Percentiles rank a stretch among this genome's conserved stretches.
These are phyloP conservation scores for Macrophomina tecta DNA, from an alignment of 2,329 filamentous ascomycete genomes.

Conservation along the genomic window DNA sequence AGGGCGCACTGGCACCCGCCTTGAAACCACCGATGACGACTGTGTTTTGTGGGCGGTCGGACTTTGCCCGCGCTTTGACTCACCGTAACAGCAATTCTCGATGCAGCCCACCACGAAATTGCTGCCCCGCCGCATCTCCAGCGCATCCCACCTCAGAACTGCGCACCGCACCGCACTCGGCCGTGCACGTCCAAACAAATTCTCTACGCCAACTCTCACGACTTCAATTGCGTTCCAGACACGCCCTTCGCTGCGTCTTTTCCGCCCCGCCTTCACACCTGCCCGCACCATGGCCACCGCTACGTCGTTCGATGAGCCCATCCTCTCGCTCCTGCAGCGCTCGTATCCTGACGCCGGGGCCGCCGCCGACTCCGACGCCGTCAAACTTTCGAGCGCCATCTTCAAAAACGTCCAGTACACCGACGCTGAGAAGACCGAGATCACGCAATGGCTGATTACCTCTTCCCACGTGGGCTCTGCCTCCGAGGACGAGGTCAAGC, in stretches of 20 bases:
- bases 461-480: constrained; percentile 71
- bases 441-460: constrained; percentile 86
- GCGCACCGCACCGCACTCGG: constrained; percentile 8
- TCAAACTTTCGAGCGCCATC: constrained; percentile 64
- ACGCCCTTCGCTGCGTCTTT: constrained; percentile 41
- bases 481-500: constrained; percentile 63
- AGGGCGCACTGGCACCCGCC: constrained; percentile 1
- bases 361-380: constrained; percentile 43
- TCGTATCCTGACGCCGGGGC: constrained; percentile 46
- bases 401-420: constrained; percentile 74
- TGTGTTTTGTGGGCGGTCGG: constrained; percentile 18
- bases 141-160: constrained; percentile 12
- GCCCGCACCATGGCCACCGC: constrained; percentile 40
- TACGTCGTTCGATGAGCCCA: constrained; percentile 42
- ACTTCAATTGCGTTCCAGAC: constrained; percentile 31
- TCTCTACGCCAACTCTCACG: constrained; percentile 6
- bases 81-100: constrained; percentile 18
- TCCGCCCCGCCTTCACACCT: constrained; percentile 38
- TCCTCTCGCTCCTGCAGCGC: constrained; percentile 43
- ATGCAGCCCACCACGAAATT: constrained; percentile 28
- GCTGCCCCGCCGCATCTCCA: constrained; percentile 22
- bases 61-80: constrained; percentile 28
- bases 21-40: constrained; percentile 24
- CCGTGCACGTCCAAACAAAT: not conserved
- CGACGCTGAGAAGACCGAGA: constrained; percentile 80